Conservation (phyloP, 495 filamentous ascomycete species). For the Tuber indicum region DNA sequence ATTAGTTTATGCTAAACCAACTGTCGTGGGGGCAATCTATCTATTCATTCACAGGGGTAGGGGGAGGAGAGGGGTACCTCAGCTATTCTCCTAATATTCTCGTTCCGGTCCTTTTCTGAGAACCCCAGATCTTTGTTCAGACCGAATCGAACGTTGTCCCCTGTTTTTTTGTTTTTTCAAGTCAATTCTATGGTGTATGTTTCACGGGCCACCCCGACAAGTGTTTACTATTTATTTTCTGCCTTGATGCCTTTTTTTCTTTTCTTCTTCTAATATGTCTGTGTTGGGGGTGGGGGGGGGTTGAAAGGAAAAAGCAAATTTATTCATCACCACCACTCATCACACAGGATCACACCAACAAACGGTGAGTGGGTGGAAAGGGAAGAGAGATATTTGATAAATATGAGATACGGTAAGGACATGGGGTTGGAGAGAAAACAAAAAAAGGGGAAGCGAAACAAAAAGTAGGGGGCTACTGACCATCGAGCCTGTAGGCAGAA, state of each 20-base stretch:
- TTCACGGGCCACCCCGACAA: not conserved
- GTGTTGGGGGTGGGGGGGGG: not conserved
- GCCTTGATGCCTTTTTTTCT: slow-evolving; percentile 3
- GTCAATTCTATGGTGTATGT: not conserved
- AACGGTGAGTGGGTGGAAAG: not conserved
- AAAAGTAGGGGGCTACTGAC: slow-evolving; percentile 21
- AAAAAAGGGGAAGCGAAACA: slow-evolving; percentile 16
- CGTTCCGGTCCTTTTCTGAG: slow-evolving; percentile 82
- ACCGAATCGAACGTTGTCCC: slow-evolving; percentile 97
- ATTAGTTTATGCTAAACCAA: not conserved
- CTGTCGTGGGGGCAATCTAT: not conserved
- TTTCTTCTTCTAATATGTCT: not conserved
- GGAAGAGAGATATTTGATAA: not conserved
- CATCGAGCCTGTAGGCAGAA: slow-evolving; percentile 86
- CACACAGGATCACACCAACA: not conserved
- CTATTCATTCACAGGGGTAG: not conserved
- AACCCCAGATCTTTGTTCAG: slow-evolving; percentile 97
- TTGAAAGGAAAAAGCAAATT: not conserved
- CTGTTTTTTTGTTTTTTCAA: slow-evolving; percentile 15
- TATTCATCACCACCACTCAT: not conserved
- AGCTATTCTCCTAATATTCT: slow-evolving; percentile 93
- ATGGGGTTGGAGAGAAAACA: not conserved
- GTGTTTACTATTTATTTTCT: slow-evolving; percentile 1
- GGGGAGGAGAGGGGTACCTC: slow-evolving; percentile 52
- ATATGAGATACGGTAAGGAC: not conserved